These are phyloP conservation scores for Globisporangium abappressorium DNA, from an alignment of 352 stramenopile genomes.

Conservation along the genomic window DNA sequence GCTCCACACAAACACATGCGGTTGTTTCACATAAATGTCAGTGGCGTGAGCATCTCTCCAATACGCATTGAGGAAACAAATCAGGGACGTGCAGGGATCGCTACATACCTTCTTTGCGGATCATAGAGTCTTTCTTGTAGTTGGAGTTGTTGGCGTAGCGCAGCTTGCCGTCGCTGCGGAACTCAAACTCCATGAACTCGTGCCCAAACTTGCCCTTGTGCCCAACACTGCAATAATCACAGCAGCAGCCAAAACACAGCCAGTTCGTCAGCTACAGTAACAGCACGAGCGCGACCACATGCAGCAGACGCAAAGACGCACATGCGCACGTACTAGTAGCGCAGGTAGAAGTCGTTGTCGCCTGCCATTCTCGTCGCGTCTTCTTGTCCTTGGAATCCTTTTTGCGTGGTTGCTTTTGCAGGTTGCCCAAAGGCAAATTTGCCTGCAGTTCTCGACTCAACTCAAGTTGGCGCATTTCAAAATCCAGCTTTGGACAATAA, in stretches of 20 bases:
- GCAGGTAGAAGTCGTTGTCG: constrained; percentile 84
- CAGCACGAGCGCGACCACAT: neutral
- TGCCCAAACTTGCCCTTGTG: constrained; percentile 96
- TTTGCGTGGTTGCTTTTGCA: neutral
- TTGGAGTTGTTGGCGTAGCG: constrained; percentile 98
- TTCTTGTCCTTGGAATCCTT: constrained; percentile 15
- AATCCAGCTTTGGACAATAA: too few relatives aligned
- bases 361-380: constrained; percentile 39
- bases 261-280: neutral
- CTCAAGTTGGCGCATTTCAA: too few relatives aligned
- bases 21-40: neutral
- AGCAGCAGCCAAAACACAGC: neutral
- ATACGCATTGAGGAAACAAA: neutral
- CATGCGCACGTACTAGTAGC: constrained; percentile 72
- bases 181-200: constrained; percentile 98
- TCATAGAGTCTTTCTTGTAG: constrained; percentile 98
- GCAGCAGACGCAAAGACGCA: neutral
- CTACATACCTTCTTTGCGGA: constrained; percentile 92
- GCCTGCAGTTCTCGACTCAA: too few relatives aligned
- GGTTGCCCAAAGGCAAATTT: too few relatives aligned
- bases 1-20: neutral
- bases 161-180: constrained; percentile 88
- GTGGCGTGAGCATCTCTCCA: neutral
- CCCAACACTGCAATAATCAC: constrained; percentile 71
- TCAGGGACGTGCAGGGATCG: neutral